Evolutionary conservation across 2,329 filamentous ascomycete genomes (phyloP).

Genomic region (Aureobasidium mangrovei): DNA sequence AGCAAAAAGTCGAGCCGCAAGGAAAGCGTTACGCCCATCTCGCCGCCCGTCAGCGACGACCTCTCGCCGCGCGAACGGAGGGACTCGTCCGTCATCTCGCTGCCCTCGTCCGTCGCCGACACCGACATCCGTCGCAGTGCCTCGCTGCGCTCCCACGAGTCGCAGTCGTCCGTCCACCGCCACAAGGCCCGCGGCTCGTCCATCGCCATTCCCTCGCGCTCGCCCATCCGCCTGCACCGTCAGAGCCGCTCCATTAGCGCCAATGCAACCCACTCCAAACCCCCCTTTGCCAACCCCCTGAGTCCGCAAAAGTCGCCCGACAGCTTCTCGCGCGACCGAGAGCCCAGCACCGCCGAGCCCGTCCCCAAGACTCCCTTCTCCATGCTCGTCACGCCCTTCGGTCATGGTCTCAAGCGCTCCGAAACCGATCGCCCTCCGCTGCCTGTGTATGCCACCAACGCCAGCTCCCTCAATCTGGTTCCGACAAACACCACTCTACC

Average conservation of each 20-base stretch:
- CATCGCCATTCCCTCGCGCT: constrained; percentile 12
- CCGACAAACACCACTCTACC: not conserved
- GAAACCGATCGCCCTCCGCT: constrained; percentile 11
- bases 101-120: constrained; percentile 27
- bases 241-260: constrained; percentile 18
- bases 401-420: constrained; percentile 12
- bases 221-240: constrained; percentile 15
- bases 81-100: constrained; percentile 21
- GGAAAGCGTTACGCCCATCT: constrained; percentile 3
- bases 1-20: constrained; percentile 7
- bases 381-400: constrained; percentile 11
- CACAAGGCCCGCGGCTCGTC: constrained; percentile 10
- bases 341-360: constrained; percentile 1
- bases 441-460: not conserved
- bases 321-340: constrained; percentile 2
- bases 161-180: constrained; percentile 13
- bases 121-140: constrained; percentile 32
- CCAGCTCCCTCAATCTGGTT: not conserved
- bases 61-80: not conserved
- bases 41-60: constrained; percentile 8
- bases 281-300: constrained; percentile 8
- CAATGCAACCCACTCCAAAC: constrained; percentile 12
- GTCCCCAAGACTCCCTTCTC: constrained; percentile 12
- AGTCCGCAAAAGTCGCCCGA: constrained; percentile 27
- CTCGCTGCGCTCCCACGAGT: constrained; percentile 32